Conservation (phyloP, 2,329 filamentous ascomycete genomes). For the Phoma herbarum region DNA sequence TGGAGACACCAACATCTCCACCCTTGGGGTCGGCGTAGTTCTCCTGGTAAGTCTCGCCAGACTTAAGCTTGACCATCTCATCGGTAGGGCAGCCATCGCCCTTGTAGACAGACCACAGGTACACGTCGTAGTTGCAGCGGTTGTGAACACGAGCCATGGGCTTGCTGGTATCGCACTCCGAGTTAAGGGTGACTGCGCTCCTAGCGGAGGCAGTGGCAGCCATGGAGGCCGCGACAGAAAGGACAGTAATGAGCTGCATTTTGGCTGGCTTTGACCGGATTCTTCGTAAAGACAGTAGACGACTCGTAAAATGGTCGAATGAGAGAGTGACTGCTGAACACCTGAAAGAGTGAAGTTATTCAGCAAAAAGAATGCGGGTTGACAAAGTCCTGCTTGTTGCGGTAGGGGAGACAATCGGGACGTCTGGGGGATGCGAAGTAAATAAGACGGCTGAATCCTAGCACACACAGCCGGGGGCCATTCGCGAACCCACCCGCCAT, state of each 20-base stretch:
- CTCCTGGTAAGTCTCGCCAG: conserved; percentile 46
- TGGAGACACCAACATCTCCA: conserved; percentile 44
- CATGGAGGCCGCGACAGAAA: conserved; percentile 44
- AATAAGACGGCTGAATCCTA: conserved; percentile 47
- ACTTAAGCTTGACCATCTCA: conserved; percentile 38
- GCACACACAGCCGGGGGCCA: conserved; percentile 40
- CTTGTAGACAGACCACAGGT: conserved; percentile 52
- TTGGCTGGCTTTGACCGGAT: conserved; percentile 30
- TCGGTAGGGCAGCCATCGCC: conserved; percentile 35
- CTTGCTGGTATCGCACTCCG: conserved; percentile 24
- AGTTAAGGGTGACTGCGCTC: conserved; percentile 30
- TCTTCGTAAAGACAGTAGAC: conserved; percentile 27
- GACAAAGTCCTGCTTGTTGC: conserved; percentile 51
- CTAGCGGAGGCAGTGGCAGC: conserved; percentile 40
- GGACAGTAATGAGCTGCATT: conserved; percentile 47
- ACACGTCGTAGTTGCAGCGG: conserved; percentile 49
- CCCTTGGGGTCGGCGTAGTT: conserved; percentile 34
- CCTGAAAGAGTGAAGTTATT: conserved; percentile 54
- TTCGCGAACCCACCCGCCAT: conserved; percentile 39
- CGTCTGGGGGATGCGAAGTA: conserved; percentile 47
- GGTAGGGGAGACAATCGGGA: conserved; percentile 36
- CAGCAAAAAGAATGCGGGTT: conserved; percentile 49
- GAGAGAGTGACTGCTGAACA: conserved; percentile 51
- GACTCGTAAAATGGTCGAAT: conserved; percentile 31
- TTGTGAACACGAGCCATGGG: conserved; percentile 48